Evolutionary conservation across 2,329 filamentous ascomycete genomes (phyloP).

Genomic region (Colletotrichum chrysophilum): DNA sequence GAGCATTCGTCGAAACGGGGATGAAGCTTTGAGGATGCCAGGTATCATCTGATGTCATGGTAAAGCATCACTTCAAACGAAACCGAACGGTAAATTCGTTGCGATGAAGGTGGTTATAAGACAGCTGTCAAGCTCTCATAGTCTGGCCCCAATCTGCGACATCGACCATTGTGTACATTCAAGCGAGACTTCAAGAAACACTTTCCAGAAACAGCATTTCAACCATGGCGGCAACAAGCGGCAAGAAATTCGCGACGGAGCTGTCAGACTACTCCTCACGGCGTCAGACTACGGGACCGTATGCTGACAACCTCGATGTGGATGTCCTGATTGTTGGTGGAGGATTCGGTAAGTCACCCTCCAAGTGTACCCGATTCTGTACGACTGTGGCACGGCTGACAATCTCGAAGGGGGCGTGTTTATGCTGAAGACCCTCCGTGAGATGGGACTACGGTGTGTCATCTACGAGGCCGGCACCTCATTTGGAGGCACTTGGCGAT

Average conservation of each 20-base stretch:
- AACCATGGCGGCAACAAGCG: constrained; percentile 23
- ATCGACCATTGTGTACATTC: not conserved
- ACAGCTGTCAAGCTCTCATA: not conserved
- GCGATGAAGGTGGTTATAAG: not conserved
- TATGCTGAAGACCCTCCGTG: constrained; percentile 56
- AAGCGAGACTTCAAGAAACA: not conserved
- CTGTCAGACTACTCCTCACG: constrained; percentile 41
- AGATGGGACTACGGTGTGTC: constrained; percentile 50
- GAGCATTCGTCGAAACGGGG: not conserved
- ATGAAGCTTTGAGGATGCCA: not conserved
- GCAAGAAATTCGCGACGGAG: constrained; percentile 46
- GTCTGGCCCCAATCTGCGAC: accelerated
- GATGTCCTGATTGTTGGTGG: constrained; percentile 50
- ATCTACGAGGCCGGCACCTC: constrained; percentile 59
- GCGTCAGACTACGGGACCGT: constrained; percentile 38
- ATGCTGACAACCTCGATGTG: constrained; percentile 47
- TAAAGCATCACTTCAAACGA: not conserved
- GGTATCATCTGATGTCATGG: not conserved
- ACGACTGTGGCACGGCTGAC: not conserved
- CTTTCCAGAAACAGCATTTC: not conserved
- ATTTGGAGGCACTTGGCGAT: constrained; percentile 60
- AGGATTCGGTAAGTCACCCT: constrained; percentile 35
- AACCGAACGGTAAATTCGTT: not conserved
- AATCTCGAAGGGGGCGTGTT: constrained; percentile 42
- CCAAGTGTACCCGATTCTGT: not conserved